Evolutionary conservation across 2,329 filamentous ascomycete genomes (phyloP), one percentile per base, ranked within the genome.

Genomic region (Diaporthe sp.): DNA sequence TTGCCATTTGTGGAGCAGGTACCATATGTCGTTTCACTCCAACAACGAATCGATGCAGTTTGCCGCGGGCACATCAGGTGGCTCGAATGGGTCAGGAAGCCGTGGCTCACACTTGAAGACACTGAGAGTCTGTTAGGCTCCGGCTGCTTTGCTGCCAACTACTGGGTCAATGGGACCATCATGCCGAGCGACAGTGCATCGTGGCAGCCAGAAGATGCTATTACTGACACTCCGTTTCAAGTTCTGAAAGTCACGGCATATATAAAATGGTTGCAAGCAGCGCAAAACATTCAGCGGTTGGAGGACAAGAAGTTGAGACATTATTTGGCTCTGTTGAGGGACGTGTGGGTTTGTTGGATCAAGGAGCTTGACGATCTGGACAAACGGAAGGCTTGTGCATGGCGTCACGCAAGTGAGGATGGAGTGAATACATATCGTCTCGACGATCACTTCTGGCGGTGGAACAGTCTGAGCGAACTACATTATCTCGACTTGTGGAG

Each of bases 401-500:
- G 77, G 77, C 75, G 74, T 3, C 77, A 74, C 53, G 9, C 42
- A 13, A 25, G 37, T 7, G 44, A 68, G 9, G 74, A 55, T n/a
- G 75, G 31, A 3, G 39, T 73, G 7, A 58, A 74, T 15, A 67
- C 28, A 0, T 79, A 77, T 15, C 65, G 76, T 15, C 67, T 79
- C 17, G 75, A 75, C 10, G 78, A 78, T n/a, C 75, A 78, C 19
- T 46, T 78, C 1, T 77, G 78, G 77, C 42, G 78, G 1, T 79
- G 76, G 76, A 77, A 37, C 9, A 74, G 73, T 17, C 25, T 79
- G 12, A 76, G 75, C 25, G 51, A 57, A 2, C n/a, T 61, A 19
- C 12, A 57, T 57, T 17, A 28, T 19, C 53, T 57, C 25, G 25
- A 22, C 53, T 57, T 57, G 25, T 57, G 53, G 53, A 19, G 15